Base-by-base conservation (phyloP, 2,329 filamentous ascomycete species). In the Penicillium aurantiogriseum region DNA sequence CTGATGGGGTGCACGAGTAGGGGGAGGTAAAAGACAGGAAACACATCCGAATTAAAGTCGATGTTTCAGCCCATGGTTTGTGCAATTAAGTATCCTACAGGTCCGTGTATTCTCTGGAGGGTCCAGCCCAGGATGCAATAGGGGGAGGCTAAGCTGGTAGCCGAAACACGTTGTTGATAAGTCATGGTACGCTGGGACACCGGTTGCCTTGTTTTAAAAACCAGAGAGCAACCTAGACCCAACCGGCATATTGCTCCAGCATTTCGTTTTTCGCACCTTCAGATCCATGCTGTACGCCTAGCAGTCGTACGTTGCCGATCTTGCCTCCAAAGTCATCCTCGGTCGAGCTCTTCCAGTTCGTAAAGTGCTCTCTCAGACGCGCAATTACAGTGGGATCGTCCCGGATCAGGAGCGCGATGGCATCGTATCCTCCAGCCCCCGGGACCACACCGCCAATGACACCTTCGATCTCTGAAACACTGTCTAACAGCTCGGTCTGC, bases 381-480 rank as follows among this genome's bases (percentile, higher is more conserved):
- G 71, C 70, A 54, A 88, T 77, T 1, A 90, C 90, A 48, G 81
- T 82, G 36, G 80, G 81, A 52, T 89, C 86, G 67, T 97, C 90
- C 67, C 83, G 82, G 63, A 96, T 85, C 58, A 99, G 74, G 59
- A 99, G 74, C 0, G 88, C 89, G 54, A 96, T 82, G 1, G 94
- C 94, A 79, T 99, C 94, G 69, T 90, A 97, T 0, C 94, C 94
- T 10, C 94, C 94, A 0, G 94, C 94, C 0, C 94, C 94, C 0
- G 94, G 94, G 0, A 97, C 94, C 0, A 97, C 91, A 0, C 92
- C 94, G 0, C 92, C 92, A 63, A 92, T 85, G 3, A 97, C 92
- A 6, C 93, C 94, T 0, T 88, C 82, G 1, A 97, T 77, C 4
- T 77, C 73, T 4, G 81, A 83, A 56, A 93, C 81, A 10, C 86